These are phyloP conservation scores for Saccharomyces cerevisiae DNA, from an alignment of 805 yeast species.

Conservation along the genomic window DNA sequence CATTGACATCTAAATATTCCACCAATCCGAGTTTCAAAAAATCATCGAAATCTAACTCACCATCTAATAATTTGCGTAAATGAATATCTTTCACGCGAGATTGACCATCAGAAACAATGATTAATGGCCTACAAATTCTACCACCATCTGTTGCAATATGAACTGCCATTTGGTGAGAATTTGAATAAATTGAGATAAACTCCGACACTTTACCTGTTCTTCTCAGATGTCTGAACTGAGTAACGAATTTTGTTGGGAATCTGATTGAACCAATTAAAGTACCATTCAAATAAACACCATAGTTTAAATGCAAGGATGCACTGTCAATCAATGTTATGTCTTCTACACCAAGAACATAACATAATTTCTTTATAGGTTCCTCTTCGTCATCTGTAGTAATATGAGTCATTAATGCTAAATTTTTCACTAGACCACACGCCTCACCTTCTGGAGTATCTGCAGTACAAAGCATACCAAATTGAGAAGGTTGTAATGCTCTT, in stretches of 20 bases:
- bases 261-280: slow-evolving; percentile 85
- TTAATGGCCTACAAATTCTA: slow-evolving; percentile 92
- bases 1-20: slow-evolving; percentile 93
- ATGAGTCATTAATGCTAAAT: slow-evolving; percentile 95
- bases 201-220: slow-evolving; percentile 80
- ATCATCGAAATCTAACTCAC: slow-evolving; percentile 83
- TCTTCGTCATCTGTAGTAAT: slow-evolving; percentile 98
- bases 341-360: slow-evolving; percentile 83
- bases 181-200: slow-evolving; percentile 83
- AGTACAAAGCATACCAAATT: slow-evolving; percentile 97
- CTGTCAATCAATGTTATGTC: slow-evolving; percentile 75
- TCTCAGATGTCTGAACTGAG: slow-evolving; percentile 69
- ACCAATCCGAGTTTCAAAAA: slow-evolving; percentile 79
- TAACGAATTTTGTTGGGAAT: slow-evolving; percentile 76
- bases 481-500: slow-evolving; percentile 97
- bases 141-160: slow-evolving; percentile 99
- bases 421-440: slow-evolving; percentile 97
- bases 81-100: slow-evolving; percentile 70
- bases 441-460: slow-evolving; percentile 99
- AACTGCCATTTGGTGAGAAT: slow-evolving; percentile 83
- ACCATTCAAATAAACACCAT: slow-evolving; percentile 87
- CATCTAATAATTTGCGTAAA: slow-evolving; percentile 50
- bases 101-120: slow-evolving; percentile 67
- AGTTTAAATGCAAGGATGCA: slow-evolving; percentile 71
- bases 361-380: slow-evolving; percentile 68